Percentiles rank a stretch among this genome's conserved stretches.
Evolutionary conservation across 83 land plant genomes (phyloP).

Genomic region (Diphasiastrum complanatum): DNA sequence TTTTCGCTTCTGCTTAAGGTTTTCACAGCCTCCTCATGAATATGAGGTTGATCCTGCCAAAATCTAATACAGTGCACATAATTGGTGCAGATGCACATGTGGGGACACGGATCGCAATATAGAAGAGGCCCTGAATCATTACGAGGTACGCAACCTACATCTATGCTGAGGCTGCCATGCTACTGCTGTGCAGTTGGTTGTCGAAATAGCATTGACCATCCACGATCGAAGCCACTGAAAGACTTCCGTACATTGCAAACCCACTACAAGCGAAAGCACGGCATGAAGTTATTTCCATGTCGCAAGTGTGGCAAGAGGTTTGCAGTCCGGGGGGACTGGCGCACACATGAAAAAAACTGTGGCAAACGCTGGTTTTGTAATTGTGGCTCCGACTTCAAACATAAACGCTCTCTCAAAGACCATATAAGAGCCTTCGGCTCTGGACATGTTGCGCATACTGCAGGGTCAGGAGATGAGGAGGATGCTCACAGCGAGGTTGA

Average conservation of each 20-base stretch:
- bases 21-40: too few relatives aligned
- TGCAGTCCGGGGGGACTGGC: too few relatives aligned
- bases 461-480: neutral
- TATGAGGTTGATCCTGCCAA: too few relatives aligned
- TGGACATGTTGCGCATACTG: constrained; percentile 30
- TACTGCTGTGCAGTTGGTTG: constrained; percentile 52
- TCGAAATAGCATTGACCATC: constrained; percentile 44
- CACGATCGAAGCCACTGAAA: constrained; percentile 36
- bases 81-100: constrained; percentile 48
- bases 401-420: constrained; percentile 46
- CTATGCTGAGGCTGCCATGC: constrained; percentile 41
- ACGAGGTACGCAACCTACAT: constrained; percentile 28
- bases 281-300: constrained; percentile 38
- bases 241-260: constrained; percentile 49
- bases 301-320: constrained; percentile 41
- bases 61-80: too few relatives aligned
- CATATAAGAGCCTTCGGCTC: constrained; percentile 42
- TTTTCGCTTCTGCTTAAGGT: too few relatives aligned
- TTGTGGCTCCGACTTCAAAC: constrained; percentile 51
- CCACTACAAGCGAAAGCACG: constrained; percentile 44
- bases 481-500: constrained; percentile 9
- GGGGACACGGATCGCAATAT: constrained; percentile 56
- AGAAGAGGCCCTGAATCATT: constrained; percentile 43
- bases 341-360: too few relatives aligned
- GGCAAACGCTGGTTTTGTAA: constrained; percentile 42